phyloP scores from a whole-genome alignment of 2,329 filamentous ascomycete species.

The Pseudogymnoascus sp. region DNA sequence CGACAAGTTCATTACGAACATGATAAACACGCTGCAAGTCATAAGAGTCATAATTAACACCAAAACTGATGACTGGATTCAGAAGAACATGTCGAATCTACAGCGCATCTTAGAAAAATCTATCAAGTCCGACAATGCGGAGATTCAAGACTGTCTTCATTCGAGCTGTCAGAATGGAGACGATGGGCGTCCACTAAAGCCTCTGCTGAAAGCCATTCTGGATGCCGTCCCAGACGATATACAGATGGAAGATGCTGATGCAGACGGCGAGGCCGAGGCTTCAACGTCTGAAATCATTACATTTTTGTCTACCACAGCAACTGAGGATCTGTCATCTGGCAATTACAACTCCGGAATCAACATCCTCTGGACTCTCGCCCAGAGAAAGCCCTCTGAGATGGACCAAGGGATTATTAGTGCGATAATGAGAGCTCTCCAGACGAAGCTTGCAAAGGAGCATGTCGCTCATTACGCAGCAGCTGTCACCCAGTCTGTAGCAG shows the following conservation, averaged over 20 bases:
- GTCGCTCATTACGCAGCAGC: slow-evolving; percentile 63
- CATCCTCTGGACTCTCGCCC: slow-evolving; percentile 82
- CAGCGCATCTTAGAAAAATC: slow-evolving; percentile 88
- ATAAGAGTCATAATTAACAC: slow-evolving; percentile 81
- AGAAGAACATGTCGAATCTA: slow-evolving; percentile 64
- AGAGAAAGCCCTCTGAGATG: slow-evolving; percentile 75
- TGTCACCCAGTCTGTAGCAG: slow-evolving; percentile 37
- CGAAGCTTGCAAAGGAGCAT: slow-evolving; percentile 88
- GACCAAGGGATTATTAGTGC: slow-evolving; percentile 72
- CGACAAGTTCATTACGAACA: slow-evolving; percentile 74
- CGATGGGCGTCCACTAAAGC: slow-evolving; percentile 60
- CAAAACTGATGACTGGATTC: slow-evolving; percentile 84
- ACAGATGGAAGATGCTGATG: slow-evolving; percentile 66
- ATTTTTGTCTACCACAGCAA: slow-evolving; percentile 76
- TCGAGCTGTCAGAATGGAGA: slow-evolving; percentile 57
- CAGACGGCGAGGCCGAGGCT: slow-evolving; percentile 72
- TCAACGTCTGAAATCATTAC: slow-evolving; percentile 80
- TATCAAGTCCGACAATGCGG: slow-evolving; percentile 77
- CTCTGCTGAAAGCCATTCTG: slow-evolving; percentile 72
- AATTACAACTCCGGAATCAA: slow-evolving; percentile 87
- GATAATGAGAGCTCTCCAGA: slow-evolving; percentile 88
- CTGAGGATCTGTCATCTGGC: slow-evolving; percentile 71
- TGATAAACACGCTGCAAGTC: slow-evolving; percentile 90
- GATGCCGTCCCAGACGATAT: slow-evolving; percentile 78
- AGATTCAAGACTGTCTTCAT: slow-evolving; percentile 89